phyloP scores from a whole-genome alignment of 495 filamentous ascomycete species.

The Trichoderma virens region DNA sequence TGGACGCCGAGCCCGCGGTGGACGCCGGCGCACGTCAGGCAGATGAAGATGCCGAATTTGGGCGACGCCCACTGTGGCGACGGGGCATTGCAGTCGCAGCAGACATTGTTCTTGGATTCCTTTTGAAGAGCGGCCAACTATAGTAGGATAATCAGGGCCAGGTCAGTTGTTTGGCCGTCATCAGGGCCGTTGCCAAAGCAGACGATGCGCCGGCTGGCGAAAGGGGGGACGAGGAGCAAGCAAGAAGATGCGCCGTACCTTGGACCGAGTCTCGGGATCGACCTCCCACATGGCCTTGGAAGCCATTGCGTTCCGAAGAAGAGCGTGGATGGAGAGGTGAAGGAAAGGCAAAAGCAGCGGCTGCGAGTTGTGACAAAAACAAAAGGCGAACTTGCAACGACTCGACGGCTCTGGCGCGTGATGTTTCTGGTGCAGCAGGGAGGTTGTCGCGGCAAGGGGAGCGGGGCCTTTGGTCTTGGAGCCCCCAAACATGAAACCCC shows the following conservation, averaged over 20 bases:
- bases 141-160: background rate
- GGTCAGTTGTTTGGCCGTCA: background rate
- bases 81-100: constrained; percentile 90
- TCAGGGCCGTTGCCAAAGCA: background rate
- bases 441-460: constrained; percentile 7
- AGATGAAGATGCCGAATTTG: constrained; percentile 85
- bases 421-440: background rate
- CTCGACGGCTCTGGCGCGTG: background rate
- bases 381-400: background rate
- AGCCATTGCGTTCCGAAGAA: constrained; percentile 25
- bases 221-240: background rate
- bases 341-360: background rate
- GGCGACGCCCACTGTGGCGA: constrained; percentile 87
- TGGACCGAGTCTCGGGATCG: constrained; percentile 87
- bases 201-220: background rate
- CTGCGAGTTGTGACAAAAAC: background rate
- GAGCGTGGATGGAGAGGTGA: too few relatives aligned
- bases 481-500: background rate
- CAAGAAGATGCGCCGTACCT: constrained; percentile 47
- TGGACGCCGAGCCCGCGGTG: constrained; percentile 94
- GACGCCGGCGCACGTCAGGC: constrained; percentile 87
- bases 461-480: background rate
- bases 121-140: constrained; percentile 87
- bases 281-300: constrained; percentile 85
- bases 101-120: constrained; percentile 72